Base-by-base conservation (phyloP, 1,284 basidiomycete species). In the Prillingera fragicola region DNA sequence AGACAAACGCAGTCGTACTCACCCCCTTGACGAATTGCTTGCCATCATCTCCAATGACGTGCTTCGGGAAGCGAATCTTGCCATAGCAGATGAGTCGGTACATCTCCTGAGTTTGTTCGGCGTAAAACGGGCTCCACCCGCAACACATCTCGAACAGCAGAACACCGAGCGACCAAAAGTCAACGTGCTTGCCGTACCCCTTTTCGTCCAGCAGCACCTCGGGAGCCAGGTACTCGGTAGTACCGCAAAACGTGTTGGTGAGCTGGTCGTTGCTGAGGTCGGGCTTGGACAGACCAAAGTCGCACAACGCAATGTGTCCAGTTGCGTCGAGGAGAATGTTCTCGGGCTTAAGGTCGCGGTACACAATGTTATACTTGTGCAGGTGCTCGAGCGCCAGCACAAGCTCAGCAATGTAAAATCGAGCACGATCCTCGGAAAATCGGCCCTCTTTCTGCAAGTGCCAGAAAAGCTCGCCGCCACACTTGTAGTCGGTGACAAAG, bases 11-110 rank as follows among this genome's bases (percentile, higher is more conserved):
- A n/a, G n/a, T n/a, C n/a, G 8, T 8, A 80, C 86, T 74, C 61
- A 92, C 88, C 48, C 90, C 91, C 73, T 98, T 98, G 64, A 99
- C 95, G 59, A 99, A 99, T 73, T 95, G 87, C 75, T 99, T 99
- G 43, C 95, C 95, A 48, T 97, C 92, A 60, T 98, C 95, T 50
- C 85, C 84, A 60, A 98, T 97, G 24, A 96, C 92, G 62, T 91
- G 86, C 22, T 68, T 69, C 23, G 95, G 95, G 76, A 98, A 98
- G 54, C 94, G 81, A 69, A 99, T 97, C 79, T 97, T 98, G 55
- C 95, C 95, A 71, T 69, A 69, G 40, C 91, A 97, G 59, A 99
- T 98, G 45, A 75, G 94, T 87, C 78, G 91, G 77, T 99, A 99
- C 95, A 99, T 99, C 73, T 96, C 89, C 70, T 99, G 94, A 14